These are phyloP conservation scores for Aspergillus pseudotamarii DNA, from an alignment of 2,329 filamentous ascomycete species.

Conservation along the genomic window DNA sequence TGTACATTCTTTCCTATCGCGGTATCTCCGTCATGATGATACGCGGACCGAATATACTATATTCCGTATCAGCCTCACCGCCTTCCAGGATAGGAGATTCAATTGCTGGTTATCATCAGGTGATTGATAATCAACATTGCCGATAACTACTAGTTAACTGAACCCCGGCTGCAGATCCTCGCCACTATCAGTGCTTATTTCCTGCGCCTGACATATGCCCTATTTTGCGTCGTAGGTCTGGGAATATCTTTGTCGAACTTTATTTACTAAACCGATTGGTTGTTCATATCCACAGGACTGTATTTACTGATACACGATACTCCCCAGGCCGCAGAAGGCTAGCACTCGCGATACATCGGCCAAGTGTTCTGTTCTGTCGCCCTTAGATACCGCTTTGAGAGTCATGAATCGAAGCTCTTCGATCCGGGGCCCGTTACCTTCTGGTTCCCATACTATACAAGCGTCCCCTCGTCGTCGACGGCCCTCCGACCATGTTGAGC, in stretches of 20 bases:
- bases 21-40: constrained; percentile 18
- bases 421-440: background rate
- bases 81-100: constrained; percentile 4
- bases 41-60: constrained; percentile 14
- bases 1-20: constrained; percentile 23
- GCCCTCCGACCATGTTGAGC: constrained; percentile 1
- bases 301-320: background rate
- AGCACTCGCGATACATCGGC: background rate
- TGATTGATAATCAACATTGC: constrained; percentile 10
- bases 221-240: background rate
- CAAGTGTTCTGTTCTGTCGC: too few relatives aligned
- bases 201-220: background rate
- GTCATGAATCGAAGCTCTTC: background rate
- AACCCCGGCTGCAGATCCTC: constrained; percentile 12
- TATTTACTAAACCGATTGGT: too few relatives aligned
- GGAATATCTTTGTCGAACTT: background rate
- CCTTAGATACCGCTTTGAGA: background rate
- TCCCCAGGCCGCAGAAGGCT: background rate
- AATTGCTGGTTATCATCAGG: constrained; percentile 15
- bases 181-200: background rate
- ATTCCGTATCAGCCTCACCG: constrained; percentile 16
- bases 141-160: background rate
- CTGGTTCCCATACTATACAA: background rate
- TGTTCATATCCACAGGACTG: background rate
- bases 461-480: background rate